Base-by-base conservation (phyloP, 331 rosid genomes). In the Malus hybrid region DNA sequence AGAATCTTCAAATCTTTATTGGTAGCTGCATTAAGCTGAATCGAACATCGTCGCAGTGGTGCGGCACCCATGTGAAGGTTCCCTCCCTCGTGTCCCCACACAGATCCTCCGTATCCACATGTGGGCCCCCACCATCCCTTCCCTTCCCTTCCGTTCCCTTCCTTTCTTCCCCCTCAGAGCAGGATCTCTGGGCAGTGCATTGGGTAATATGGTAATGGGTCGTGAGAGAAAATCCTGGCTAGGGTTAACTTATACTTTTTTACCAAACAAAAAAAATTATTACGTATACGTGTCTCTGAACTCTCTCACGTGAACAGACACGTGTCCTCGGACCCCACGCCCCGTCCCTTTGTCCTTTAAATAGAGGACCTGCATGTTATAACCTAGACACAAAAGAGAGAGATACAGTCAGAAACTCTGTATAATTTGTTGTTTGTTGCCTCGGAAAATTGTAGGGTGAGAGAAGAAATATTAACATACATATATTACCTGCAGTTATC, bases 71-170 rank as follows among this genome's bases (percentile, higher is more conserved):
- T 80, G 92, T 87, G 98, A 93, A 85, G 46, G 65, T 33, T 60
- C 74, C 70, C 71, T 76, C 10, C 36, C 69, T 64, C 20, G 16
- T 77, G 92, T 76, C 87, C 93, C 98, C 86, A 91, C 90, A 74
- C 65, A 77, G 96, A 89, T 89, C 91, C 92, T 86, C 89, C 87
- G 91, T 89, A 91, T 93, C 98, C 79, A 66, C 14, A 22, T 16
- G 22, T 76, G 90, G 95, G 82, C 79, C 96, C 90, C 18, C 55
- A 14, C 32, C 29, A 3, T 1, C 7, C 19, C 71, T 16, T 39
- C 20, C 13, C 29, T 19, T 56, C 46, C 24, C 33, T 32, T 36
- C 42, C 11, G 63, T 67, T 14, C 18, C 20, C 60, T 54, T 16
- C 20, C 60, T 7, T 54, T 59, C 64, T 20, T 59, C 28, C 29